Percentiles rank a stretch among this genome's conserved stretches.
These are phyloP conservation scores for Paramecium sexaurelia DNA, from an alignment of 73 alveolate species.

Conservation along the genomic window DNA sequence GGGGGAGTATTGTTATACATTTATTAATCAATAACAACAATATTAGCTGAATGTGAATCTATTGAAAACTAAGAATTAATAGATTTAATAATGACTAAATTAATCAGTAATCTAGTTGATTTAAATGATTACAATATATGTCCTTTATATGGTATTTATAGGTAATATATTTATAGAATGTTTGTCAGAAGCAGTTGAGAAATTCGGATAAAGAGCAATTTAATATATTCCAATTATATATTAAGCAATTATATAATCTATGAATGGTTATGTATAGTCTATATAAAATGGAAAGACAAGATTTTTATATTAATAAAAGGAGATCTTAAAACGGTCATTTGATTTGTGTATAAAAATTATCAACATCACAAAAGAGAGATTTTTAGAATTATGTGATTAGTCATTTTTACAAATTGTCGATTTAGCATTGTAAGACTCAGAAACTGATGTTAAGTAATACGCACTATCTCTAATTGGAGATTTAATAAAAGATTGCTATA, in stretches of 20 bases:
- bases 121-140: slow-evolving; percentile 19
- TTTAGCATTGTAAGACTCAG: slow-evolving; percentile 10
- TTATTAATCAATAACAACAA: background rate
- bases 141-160: slow-evolving; percentile 32
- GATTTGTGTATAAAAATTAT: slow-evolving; percentile 16
- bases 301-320: background rate
- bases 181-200: slow-evolving; percentile 25
- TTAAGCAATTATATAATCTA: slow-evolving; percentile 9
- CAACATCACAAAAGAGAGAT: background rate
- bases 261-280: slow-evolving; percentile 26
- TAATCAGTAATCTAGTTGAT: background rate
- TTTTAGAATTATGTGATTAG: background rate
- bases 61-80: slow-evolving; percentile 16
- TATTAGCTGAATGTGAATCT: slow-evolving; percentile 3
- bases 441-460: slow-evolving; percentile 24
- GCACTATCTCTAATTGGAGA: slow-evolving; percentile 47
- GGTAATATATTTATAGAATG: background rate
- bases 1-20: background rate
- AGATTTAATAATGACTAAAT: background rate
- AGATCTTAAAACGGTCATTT: background rate
- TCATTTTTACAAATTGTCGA: background rate
- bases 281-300: background rate
- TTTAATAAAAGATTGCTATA: background rate
- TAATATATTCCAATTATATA: background rate
- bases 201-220: background rate